A percentile compares a stretch with the other conserved stretches of the same genome.
phyloP scores from a whole-genome alignment of 495 filamentous ascomycete species.

The Trichocladium uniseriatum region DNA sequence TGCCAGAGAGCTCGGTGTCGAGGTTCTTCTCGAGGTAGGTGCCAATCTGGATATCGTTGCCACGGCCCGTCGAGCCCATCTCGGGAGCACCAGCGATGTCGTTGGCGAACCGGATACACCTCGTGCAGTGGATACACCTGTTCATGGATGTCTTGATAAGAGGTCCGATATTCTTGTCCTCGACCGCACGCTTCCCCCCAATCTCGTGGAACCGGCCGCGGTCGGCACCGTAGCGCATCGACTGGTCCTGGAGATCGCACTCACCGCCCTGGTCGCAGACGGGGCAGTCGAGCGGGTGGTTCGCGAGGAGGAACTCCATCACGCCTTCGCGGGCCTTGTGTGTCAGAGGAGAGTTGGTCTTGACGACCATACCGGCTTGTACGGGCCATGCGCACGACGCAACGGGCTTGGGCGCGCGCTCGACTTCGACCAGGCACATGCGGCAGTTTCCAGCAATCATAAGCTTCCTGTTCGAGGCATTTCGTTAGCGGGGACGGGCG shows the following conservation, averaged over 20 bases:
- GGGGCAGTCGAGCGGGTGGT: conserved; percentile 95
- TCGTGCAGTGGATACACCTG: conserved; percentile 96
- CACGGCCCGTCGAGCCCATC: conserved; percentile 84
- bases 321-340: conserved; percentile 98
- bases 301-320: conserved; percentile 96
- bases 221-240: conserved; percentile 95
- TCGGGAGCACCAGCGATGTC: conserved; percentile 94
- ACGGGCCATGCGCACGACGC: conserved; percentile 99
- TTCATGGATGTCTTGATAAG: conserved; percentile 99
- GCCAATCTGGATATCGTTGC: conserved; percentile 95
- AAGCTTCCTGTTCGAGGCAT: conserved; percentile 60
- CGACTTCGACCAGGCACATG: conserved; percentile 98
- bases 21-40: conserved; percentile 91
- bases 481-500: conserved; percentile 23
- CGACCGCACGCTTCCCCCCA: conserved; percentile 88
- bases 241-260: conserved; percentile 97
- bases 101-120: conserved; percentile 95
- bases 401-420: conserved; percentile 88
- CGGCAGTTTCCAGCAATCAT: conserved; percentile 99
- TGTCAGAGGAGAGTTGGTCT: conserved; percentile 88
- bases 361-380: conserved; percentile 96
- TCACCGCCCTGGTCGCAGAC: conserved; percentile 98
- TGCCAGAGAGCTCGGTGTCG: conserved; percentile 88
- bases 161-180: conserved; percentile 99
- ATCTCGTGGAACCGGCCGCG: conserved; percentile 93